Conservation (phyloP, 257 asterid genomes). For the Solanum corneliomulleri region DNA sequence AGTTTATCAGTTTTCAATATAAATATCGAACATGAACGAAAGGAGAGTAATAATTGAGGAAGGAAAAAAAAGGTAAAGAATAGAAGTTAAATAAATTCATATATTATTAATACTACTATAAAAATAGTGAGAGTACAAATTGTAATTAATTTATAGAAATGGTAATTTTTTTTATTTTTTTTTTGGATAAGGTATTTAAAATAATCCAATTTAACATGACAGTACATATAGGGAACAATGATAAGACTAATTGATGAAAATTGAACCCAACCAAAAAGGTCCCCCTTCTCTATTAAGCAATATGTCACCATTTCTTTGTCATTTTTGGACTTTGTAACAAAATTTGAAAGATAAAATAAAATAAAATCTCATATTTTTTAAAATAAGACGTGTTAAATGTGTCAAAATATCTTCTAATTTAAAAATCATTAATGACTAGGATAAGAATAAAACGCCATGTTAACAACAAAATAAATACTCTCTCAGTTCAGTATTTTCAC, state of each 20-base stretch:
- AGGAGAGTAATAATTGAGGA: background rate
- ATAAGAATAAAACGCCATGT: background rate
- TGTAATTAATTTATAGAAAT: background rate
- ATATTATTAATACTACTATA: background rate
- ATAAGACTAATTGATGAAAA: background rate
- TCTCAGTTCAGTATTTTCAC: too few species aligned
- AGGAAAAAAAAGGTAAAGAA: background rate
- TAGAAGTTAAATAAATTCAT: background rate
- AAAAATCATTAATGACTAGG: background rate
- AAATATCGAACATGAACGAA: background rate
- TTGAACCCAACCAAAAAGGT: background rate
- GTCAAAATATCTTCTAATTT: too few species aligned
- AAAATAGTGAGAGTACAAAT: background rate
- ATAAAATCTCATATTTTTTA: background rate
- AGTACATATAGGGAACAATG: background rate
- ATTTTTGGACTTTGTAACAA: background rate
- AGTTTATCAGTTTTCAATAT: too few species aligned
- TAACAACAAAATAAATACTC: background rate
- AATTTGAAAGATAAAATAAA: too few species aligned
- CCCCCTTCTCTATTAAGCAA: background rate
- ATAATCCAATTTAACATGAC: background rate
- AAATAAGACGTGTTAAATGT: too few species aligned
- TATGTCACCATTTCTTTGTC: background rate
- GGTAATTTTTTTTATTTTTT: background rate
- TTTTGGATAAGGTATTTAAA: background rate